Percentiles rank a stretch among this genome's conserved stretches.
These are phyloP conservation scores for Pythium grandisporangium DNA, from an alignment of 352 stramenopile genomes.

Conservation along the genomic window DNA sequence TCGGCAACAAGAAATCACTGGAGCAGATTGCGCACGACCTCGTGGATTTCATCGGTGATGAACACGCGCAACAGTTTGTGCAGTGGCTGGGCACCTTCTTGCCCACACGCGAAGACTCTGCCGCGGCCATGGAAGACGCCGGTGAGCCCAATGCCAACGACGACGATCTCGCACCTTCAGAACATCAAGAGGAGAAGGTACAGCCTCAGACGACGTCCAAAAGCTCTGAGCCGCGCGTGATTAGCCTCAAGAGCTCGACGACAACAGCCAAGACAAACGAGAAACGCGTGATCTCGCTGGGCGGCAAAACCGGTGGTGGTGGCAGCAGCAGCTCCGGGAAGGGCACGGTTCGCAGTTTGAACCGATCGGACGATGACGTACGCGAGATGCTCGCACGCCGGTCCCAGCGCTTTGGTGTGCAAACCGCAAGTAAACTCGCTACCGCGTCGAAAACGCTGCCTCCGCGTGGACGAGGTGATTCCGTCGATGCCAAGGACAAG, in stretches of 20 bases:
- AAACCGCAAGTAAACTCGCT: too few relatives aligned
- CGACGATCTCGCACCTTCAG: slow-evolving; percentile 4
- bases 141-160: slow-evolving; percentile 2
- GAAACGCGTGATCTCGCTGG: slow-evolving; percentile 49
- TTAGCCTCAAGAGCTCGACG: slow-evolving; percentile 46
- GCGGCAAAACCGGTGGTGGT: slow-evolving; percentile 17
- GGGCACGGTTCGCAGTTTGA: slow-evolving; percentile 53
- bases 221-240: slow-evolving; percentile 31
- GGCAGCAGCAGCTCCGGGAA: too few relatives aligned
- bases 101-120: slow-evolving; percentile 26
- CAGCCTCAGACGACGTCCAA: background rate
- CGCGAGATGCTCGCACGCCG: slow-evolving; percentile 53
- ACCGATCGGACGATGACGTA: slow-evolving; percentile 19
- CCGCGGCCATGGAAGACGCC: slow-evolving; percentile 7
- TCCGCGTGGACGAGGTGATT: too few relatives aligned
- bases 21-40: slow-evolving; percentile 74
- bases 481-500: slow-evolving; percentile 12
- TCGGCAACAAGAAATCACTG: slow-evolving; percentile 85
- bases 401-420: slow-evolving; percentile 66
- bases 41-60: slow-evolving; percentile 77
- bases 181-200: background rate
- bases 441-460: too few relatives aligned
- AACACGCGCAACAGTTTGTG: slow-evolving; percentile 65
- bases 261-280: slow-evolving; percentile 15
- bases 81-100: slow-evolving; percentile 55